These are phyloP conservation scores for Ulmus americana DNA, from an alignment of 331 rosid genomes.

Conservation along the genomic window DNA sequence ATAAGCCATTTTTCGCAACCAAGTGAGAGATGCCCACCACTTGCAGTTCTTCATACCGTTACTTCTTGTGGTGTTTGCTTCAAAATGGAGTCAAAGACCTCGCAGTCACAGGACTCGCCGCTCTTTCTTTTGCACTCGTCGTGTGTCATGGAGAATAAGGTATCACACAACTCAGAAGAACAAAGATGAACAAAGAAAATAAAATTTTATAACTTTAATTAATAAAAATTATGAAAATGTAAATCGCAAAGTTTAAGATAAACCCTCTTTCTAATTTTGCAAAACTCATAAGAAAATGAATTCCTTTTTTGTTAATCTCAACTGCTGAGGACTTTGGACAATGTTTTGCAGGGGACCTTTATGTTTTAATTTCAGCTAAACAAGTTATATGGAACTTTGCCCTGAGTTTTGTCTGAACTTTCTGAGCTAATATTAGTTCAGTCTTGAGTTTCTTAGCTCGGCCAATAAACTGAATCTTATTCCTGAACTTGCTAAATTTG, in stretches of 20 bases:
- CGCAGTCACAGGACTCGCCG: constrained; percentile 54
- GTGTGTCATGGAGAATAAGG: constrained; percentile 92
- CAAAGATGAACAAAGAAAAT: constrained; percentile 9
- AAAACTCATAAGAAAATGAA: not conserved
- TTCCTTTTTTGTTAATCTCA: constrained; percentile 3
- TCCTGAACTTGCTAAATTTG: constrained; percentile 19
- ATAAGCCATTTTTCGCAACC: constrained; percentile 78
- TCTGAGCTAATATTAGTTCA: constrained; percentile 17
- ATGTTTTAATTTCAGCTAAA: constrained; percentile 21
- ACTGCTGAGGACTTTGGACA: constrained; percentile 42
- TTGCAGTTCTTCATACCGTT: constrained; percentile 84
- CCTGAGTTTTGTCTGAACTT: constrained; percentile 23
- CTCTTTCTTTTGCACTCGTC: constrained; percentile 82
- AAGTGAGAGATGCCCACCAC: constrained; percentile 98
- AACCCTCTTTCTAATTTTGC: not conserved
- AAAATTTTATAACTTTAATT: not conserved
- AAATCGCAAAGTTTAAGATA: constrained; percentile 5
- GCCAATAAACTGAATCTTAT: constrained; percentile 20
- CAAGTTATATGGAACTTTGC: constrained; percentile 26
- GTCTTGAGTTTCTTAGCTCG: not conserved
- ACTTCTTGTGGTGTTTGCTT: constrained; percentile 71
- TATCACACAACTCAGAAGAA: constrained; percentile 47
- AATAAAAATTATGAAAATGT: not conserved
- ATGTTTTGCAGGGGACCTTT: constrained; percentile 31
- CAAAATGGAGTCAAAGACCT: constrained; percentile 91